These are phyloP conservation scores for Diospyros kaki DNA, from an alignment of 148 eudicot species.

Conservation along the genomic window DNA sequence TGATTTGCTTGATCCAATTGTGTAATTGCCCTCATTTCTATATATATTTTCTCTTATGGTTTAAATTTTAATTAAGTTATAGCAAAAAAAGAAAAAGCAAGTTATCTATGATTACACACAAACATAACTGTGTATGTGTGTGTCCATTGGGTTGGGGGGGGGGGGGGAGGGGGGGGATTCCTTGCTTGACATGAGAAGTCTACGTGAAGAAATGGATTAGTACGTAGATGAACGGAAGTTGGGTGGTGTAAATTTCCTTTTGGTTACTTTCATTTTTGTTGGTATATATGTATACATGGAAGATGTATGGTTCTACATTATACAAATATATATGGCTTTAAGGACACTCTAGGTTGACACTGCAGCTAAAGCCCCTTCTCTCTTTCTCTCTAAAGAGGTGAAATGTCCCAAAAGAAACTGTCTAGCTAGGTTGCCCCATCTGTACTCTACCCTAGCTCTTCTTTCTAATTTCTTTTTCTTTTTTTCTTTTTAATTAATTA, in stretches of 20 bases:
- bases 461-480: not conserved
- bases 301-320: no score
- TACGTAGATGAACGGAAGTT: slow-evolving; percentile 8
- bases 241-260: slow-evolving; percentile 18
- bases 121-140: no score
- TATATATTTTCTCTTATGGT: no score
- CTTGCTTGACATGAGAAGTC: slow-evolving; percentile 30
- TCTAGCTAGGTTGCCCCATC: slow-evolving; percentile 28
- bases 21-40: no score
- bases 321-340: slow-evolving; percentile 27
- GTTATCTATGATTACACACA: no score
- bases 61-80: no score
- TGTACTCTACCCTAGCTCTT: slow-evolving; percentile 27
- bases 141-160: not conserved
- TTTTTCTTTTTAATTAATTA: not conserved
- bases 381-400: slow-evolving; percentile 25
- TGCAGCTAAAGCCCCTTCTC: slow-evolving; percentile 25
- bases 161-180: slow-evolving; percentile 11
- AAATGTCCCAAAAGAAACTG: slow-evolving; percentile 30
- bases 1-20: no score
- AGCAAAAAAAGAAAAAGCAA: no score
- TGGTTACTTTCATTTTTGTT: slow-evolving; percentile 25
- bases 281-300: slow-evolving; percentile 15
- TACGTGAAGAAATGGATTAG: slow-evolving; percentile 25
- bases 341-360: slow-evolving; percentile 54